Evolutionary conservation across 1,139 yeast species (phyloP).

Genomic region (Blastobotrys arbuscula): DNA sequence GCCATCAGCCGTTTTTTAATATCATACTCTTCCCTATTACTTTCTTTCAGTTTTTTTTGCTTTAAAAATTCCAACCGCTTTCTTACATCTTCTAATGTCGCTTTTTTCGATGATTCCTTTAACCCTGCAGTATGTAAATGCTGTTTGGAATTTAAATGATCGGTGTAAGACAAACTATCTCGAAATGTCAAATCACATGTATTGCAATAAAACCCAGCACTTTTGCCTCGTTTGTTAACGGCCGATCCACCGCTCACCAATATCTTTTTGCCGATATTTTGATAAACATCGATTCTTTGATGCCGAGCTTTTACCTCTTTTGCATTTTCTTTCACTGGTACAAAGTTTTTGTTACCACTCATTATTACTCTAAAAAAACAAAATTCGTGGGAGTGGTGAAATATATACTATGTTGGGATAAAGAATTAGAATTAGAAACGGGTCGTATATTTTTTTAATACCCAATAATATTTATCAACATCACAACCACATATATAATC

Average conservation of each 20-base stretch:
- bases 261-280: conserved; percentile 42
- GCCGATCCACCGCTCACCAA: conserved; percentile 41
- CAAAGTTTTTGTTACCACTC: conserved; percentile 15
- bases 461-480: neutral
- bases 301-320: conserved; percentile 28
- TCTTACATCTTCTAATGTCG: conserved; percentile 36
- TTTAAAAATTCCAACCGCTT: conserved; percentile 30
- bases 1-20: conserved; percentile 43
- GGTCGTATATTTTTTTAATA: neutral
- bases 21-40: conserved; percentile 37
- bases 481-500: neutral
- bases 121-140: conserved; percentile 34
- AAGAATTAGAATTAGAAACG: neutral
- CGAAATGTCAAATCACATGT: conserved; percentile 72
- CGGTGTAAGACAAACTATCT: conserved; percentile 74
- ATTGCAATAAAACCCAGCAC: conserved; percentile 79
- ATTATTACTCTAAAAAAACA: neutral
- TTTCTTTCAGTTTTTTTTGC: conserved; percentile 32
- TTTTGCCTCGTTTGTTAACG: conserved; percentile 50
- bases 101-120: conserved; percentile 28
- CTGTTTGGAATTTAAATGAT: conserved; percentile 67
- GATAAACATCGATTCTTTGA: conserved; percentile 36
- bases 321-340: conserved; percentile 17
- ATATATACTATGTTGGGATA: neutral
- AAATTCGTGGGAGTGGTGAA: neutral